Conservation (phyloP, 129 eudicot species). For the Centella asiatica region DNA sequence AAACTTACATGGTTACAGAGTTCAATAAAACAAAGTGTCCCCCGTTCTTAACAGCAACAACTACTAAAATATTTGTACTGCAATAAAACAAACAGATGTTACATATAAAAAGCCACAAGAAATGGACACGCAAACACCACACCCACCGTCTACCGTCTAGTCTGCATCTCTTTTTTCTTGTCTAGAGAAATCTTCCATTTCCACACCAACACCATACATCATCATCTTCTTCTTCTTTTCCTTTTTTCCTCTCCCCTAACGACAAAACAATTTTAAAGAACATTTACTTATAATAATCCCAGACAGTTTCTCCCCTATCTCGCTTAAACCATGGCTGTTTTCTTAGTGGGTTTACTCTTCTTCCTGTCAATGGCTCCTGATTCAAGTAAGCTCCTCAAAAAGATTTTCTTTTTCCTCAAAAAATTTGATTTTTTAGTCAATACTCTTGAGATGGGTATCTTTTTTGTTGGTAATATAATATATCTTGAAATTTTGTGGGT, state of each 20-base stretch:
- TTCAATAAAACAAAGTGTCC: not conserved
- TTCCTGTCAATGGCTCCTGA: conserved; percentile 43
- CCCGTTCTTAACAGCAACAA: not conserved
- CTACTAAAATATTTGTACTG: not conserved
- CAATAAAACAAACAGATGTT: not conserved
- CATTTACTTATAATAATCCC: not conserved
- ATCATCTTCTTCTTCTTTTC: conserved; percentile 16
- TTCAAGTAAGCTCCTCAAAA: conserved; percentile 43
- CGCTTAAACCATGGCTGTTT: conserved; percentile 56
- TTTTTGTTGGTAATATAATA: not conserved
- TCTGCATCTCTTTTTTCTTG: conserved; percentile 7
- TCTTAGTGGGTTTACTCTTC: conserved; percentile 34
- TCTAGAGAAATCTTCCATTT: conserved; percentile 25
- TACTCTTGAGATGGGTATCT: too few species aligned
- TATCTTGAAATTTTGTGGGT: too few species aligned
- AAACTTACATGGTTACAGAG: too few species aligned
- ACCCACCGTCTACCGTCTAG: conserved; percentile 30
- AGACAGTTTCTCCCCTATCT: conserved; percentile 19
- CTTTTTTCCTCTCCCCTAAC: conserved; percentile 3
- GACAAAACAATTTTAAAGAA: not conserved
- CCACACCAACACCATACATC: conserved; percentile 8
- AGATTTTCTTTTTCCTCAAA: not conserved
- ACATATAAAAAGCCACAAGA: conserved; percentile 3
- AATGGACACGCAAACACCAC: conserved; percentile 16
- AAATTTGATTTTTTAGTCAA: conserved; percentile 3